phyloP scores from a whole-genome alignment of 2,329 filamentous ascomycete species.

The Apiospora kogelbergensis region DNA sequence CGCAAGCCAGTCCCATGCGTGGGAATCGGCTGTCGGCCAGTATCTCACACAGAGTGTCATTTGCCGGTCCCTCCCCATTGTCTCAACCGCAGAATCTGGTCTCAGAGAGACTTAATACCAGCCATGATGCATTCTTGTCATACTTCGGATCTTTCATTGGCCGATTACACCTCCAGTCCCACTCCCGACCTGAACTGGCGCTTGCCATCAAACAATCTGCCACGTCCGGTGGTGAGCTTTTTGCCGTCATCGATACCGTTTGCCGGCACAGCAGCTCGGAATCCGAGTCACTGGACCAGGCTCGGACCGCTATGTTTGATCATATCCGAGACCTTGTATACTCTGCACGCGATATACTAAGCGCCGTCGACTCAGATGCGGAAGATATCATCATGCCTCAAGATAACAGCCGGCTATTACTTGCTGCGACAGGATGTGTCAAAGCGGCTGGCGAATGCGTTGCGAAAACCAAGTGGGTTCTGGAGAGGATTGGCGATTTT shows the following conservation, averaged over 20 bases:
- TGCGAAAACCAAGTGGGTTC: constrained; percentile 77
- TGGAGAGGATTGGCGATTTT: constrained; percentile 89
- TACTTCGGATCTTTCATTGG: constrained; percentile 93
- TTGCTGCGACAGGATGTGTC: constrained; percentile 83
- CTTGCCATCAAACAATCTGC: constrained; percentile 82
- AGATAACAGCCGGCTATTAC: constrained; percentile 72
- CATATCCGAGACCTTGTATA: constrained; percentile 78
- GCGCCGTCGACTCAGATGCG: constrained; percentile 64
- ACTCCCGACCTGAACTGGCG: constrained; percentile 81
- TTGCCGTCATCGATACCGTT: constrained; percentile 79
- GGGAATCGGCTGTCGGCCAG: constrained; percentile 51
- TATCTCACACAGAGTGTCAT: constrained; percentile 74
- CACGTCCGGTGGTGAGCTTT: constrained; percentile 74
- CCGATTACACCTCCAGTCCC: constrained; percentile 84
- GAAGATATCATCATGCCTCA: constrained; percentile 80
- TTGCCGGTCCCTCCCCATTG: constrained; percentile 65
- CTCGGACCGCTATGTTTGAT: constrained; percentile 75
- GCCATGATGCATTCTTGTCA: constrained; percentile 86
- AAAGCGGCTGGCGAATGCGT: constrained; percentile 90
- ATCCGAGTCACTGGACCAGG: constrained; percentile 64
- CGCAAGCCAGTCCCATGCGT: constrained; percentile 37
- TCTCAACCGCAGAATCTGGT: constrained; percentile 71
- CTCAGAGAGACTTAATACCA: constrained; percentile 75
- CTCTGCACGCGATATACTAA: constrained; percentile 78
- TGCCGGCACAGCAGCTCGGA: constrained; percentile 73